Percentiles rank a stretch among this genome's conserved stretches.
Evolutionary conservation across 179 eudicot genomes (phyloP).

Genomic region (Amaranthus tricolor): DNA sequence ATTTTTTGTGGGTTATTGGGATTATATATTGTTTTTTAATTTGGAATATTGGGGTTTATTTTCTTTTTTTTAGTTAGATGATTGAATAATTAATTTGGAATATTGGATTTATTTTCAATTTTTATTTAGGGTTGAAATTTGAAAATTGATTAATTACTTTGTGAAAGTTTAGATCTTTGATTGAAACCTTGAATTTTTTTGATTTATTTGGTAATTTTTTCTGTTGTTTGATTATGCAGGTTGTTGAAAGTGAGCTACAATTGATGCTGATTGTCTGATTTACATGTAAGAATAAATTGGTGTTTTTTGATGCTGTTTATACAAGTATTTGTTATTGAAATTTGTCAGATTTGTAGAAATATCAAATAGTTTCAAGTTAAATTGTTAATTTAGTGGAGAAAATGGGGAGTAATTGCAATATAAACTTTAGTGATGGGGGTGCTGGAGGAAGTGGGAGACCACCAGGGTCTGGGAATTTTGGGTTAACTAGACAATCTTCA

Average conservation of each 20-base stretch:
- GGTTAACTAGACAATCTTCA: slow-evolving; percentile 66
- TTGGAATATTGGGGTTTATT: too few relatives aligned
- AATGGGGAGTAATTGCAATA: slow-evolving; percentile 69
- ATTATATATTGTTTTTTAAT: too few relatives aligned
- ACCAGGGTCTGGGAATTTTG: slow-evolving; percentile 62
- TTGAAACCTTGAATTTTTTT: neutral
- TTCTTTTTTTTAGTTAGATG: neutral
- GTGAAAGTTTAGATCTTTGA: neutral
- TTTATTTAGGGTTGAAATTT: too few relatives aligned
- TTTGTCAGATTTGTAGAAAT: slow-evolving; percentile 8
- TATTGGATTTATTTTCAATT: too few relatives aligned
- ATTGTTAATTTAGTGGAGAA: too few relatives aligned
- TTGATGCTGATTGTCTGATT: neutral
- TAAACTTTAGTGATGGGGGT: slow-evolving; percentile 52
- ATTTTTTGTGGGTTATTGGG: too few relatives aligned
- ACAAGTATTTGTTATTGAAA: neutral
- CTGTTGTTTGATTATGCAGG: slow-evolving; percentile 13
- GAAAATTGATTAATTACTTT: too few relatives aligned
- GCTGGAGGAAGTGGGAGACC: slow-evolving; percentile 51
- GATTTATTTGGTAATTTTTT: neutral
- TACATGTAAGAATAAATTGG: neutral
- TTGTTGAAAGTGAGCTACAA: neutral
- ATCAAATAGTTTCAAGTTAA: too few relatives aligned
- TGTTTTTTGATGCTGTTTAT: neutral
- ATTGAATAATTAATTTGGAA: neutral